Evolutionary conservation across 495 filamentous ascomycete species (phyloP).

Genomic region (Hypoxylon perforatum): DNA sequence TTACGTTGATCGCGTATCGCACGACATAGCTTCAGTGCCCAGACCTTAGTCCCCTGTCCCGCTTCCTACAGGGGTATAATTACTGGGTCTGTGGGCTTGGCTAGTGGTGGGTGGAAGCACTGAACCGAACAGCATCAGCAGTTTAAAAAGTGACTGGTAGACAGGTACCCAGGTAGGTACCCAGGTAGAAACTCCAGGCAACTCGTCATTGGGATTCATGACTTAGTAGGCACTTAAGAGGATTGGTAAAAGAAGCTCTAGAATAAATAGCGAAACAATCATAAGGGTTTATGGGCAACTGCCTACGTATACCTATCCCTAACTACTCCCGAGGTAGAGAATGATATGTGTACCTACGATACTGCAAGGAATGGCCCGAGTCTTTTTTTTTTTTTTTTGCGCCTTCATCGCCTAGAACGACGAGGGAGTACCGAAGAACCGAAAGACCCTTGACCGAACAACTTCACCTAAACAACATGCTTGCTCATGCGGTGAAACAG

Average conservation of each 20-base stretch:
- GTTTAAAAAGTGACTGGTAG: background rate
- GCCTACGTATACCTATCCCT: background rate
- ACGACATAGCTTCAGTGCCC: slow-evolving; percentile 40
- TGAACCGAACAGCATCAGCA: slow-evolving; percentile 22
- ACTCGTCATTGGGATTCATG: too few relatives aligned
- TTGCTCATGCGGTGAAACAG: slow-evolving; percentile 38
- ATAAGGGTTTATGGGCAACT: background rate
- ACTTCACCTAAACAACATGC: slow-evolving; percentile 30
- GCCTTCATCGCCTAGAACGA: slow-evolving; percentile 13
- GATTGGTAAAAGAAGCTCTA: too few relatives aligned
- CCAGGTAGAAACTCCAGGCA: too few relatives aligned
- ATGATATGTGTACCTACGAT: background rate
- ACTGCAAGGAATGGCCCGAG: background rate
- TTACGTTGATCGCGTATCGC: slow-evolving; percentile 42
- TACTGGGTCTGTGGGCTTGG: too few relatives aligned
- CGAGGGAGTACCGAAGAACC: background rate
- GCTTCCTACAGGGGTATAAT: slow-evolving; percentile 19
- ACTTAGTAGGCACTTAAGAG: too few relatives aligned
- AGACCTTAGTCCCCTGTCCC: slow-evolving; percentile 37
- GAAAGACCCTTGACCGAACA: slow-evolving; percentile 25
- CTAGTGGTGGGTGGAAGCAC: too few relatives aligned
- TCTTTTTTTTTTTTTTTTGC: background rate
- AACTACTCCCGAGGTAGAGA: background rate
- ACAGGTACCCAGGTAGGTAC: too few relatives aligned
- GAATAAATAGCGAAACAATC: too few relatives aligned